Evolutionary conservation across 2,329 filamentous ascomycete genomes (phyloP).

Genomic region (Fusarium dimerum): DNA sequence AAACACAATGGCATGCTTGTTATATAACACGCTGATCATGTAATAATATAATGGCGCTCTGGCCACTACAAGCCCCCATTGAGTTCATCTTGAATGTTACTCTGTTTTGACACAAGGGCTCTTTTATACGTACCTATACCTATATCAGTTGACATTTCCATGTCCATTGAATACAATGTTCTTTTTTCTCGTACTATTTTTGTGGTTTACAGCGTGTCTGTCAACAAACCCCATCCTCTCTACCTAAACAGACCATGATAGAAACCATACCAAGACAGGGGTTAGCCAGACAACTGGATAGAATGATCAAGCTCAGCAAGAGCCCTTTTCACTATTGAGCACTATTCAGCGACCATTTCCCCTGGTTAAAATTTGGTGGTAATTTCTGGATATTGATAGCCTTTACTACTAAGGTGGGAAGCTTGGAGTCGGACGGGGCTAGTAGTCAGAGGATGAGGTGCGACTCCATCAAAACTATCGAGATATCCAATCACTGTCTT

Average conservation of each 20-base stretch:
- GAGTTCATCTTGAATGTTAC: not conserved
- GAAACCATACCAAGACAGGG: not conserved
- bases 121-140: not conserved
- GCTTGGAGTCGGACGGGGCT: constrained; percentile 18
- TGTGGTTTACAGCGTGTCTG: too few species aligned
- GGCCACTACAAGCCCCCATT: not conserved
- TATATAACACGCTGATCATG: not conserved
- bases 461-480: constrained; percentile 14
- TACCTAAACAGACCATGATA: not conserved
- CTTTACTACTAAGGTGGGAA: constrained; percentile 21
- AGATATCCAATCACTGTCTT: not conserved
- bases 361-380: not conserved
- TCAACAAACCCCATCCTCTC: too few species aligned
- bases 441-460: constrained; percentile 14
- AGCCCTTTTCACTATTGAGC: not conserved
- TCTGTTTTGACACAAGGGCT: not conserved
- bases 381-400: constrained; percentile 22
- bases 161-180: too few species aligned
- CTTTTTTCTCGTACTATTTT: too few species aligned
- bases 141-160: too few species aligned
- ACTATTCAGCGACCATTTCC: not conserved
- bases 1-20: not conserved
- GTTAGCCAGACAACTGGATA: not conserved
- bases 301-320: not conserved
- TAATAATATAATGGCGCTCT: not conserved